phyloP scores from a whole-genome alignment of 768 basidiomycete species.

The Tephrocybe sp. region DNA sequence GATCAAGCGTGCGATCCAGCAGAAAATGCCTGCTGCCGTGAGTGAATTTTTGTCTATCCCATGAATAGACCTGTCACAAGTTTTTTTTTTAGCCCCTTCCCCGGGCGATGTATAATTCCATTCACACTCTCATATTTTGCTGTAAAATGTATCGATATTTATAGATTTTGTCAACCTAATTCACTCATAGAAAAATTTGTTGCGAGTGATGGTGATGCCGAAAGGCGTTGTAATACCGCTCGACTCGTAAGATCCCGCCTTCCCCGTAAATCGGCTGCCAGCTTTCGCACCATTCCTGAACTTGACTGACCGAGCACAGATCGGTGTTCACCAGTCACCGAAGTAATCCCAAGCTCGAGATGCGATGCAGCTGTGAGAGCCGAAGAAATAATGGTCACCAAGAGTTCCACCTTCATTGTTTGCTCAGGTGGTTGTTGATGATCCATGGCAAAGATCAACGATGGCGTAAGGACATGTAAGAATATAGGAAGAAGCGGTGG shows the following conservation, averaged over 20 bases:
- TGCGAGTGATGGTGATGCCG: constrained; percentile 62
- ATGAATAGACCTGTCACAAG: constrained; percentile 3
- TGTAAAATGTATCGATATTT: constrained; percentile 14
- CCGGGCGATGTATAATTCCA: constrained; percentile 34
- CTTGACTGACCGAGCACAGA: constrained; percentile 62
- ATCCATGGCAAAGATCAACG: constrained; percentile 58
- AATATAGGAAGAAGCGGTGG: constrained; percentile 77
- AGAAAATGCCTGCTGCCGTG: constrained; percentile 82
- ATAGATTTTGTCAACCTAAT: constrained; percentile 24
- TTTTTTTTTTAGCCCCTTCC: constrained; percentile 41
- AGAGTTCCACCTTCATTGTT: constrained; percentile 56
- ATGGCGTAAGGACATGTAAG: constrained; percentile 64
- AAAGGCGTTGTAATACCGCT: constrained; percentile 57
- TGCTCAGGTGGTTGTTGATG: constrained; percentile 52
- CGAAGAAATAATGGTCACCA: constrained; percentile 66
- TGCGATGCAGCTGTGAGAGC: constrained; percentile 67
- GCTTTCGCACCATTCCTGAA: constrained; percentile 59
- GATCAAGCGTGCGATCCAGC: constrained; percentile 66
- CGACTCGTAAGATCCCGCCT: constrained; percentile 51
- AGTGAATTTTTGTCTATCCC: constrained; percentile 29
- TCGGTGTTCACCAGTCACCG: constrained; percentile 48
- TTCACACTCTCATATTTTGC: neutral
- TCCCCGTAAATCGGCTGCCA: constrained; percentile 61
- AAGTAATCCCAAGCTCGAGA: constrained; percentile 66
- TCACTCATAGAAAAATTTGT: constrained; percentile 68